Evolutionary conservation across 2,329 filamentous ascomycete genomes (phyloP), one percentile per base, ranked within the genome.

Genomic region (Ophiostoma montium): DNA sequence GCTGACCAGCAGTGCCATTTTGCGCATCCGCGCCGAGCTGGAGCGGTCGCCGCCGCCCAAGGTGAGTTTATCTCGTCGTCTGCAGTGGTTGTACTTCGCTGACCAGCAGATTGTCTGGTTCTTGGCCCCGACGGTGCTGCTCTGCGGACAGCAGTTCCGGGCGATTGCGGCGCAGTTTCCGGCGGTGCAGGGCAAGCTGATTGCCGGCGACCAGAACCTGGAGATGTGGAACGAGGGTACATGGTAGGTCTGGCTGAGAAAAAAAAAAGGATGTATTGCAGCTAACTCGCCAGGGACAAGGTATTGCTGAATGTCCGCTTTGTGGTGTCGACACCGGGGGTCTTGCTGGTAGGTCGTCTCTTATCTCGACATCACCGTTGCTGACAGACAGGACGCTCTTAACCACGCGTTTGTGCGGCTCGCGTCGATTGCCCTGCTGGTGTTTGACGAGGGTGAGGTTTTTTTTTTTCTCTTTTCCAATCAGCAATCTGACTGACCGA

Each of bases 361-460:
- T 35, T 8, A 12, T 9, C 21, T 35, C 19, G n/a, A 7, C n/a
- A 12, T 10, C n/a, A 12, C 12, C n/a, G 1, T 15, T 23, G 6
- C 18, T 39, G 19, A 31, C 39, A 16, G 10, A 3, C 12, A 55
- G 3, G 84, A 94, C 62, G 86, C 85, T 3, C 68, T 94, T 36
- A 68, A 65, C 1, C 85, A 92, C 64, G 84, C 73, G 0, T 94
- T 94, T 60, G 74, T 94, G 2, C 69, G 61, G 2, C 73, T 94
- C 57, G 60, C 67, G 0, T 68, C 67, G 2, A 63, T 94, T 19
- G 71, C 80, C 5, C 67, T 95, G 5, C 65, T 94, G 15, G 73
- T 94, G 0, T 84, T 94, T 57, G 88, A 95, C 58, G 88, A 95
- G 77, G 85, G 85, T 82, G 60, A 48, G 65, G 54, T 19, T 35